A percentile compares a stretch with the other conserved stretches of the same genome.
These are phyloP conservation scores for Syzygium aqueum DNA, from an alignment of 345 rosid species.

Conservation along the genomic window DNA sequence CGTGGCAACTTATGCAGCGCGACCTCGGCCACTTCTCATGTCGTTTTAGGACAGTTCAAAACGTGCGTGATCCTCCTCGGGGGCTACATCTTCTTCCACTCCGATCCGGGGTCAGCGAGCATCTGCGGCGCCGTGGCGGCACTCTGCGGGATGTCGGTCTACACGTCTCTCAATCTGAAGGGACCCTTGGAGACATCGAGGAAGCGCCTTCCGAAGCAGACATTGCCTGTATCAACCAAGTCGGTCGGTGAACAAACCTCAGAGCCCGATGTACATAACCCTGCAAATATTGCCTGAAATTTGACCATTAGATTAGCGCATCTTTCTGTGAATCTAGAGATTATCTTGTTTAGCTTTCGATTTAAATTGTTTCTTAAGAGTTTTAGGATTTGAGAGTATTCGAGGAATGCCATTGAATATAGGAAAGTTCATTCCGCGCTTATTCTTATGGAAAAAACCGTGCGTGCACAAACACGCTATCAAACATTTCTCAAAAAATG, in stretches of 20 bases:
- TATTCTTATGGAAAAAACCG: no score
- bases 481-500: no score
- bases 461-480: no score
- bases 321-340: neutral
- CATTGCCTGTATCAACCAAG: constrained; percentile 24
- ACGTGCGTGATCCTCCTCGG: constrained; percentile 82
- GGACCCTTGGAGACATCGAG: constrained; percentile 14
- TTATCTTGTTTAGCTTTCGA: neutral
- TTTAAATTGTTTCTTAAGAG: neutral
- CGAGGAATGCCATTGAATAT: neutral
- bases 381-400: neutral
- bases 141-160: constrained; percentile 69
- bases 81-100: constrained; percentile 59
- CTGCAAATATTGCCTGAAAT: constrained; percentile 1
- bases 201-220: constrained; percentile 37
- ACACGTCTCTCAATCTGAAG: constrained; percentile 54
- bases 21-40: constrained; percentile 92
- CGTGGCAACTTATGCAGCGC: constrained; percentile 40
- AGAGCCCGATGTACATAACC: neutral
- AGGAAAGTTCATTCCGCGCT: neutral
- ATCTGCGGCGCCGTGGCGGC: constrained; percentile 71
- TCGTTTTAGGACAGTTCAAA: constrained; percentile 90
- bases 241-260: constrained; percentile 4
- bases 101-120: constrained; percentile 77
- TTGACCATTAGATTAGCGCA: neutral